These are phyloP conservation scores for Trametes villosa DNA, from an alignment of 768 basidiomycete genomes.

Conservation along the genomic window DNA sequence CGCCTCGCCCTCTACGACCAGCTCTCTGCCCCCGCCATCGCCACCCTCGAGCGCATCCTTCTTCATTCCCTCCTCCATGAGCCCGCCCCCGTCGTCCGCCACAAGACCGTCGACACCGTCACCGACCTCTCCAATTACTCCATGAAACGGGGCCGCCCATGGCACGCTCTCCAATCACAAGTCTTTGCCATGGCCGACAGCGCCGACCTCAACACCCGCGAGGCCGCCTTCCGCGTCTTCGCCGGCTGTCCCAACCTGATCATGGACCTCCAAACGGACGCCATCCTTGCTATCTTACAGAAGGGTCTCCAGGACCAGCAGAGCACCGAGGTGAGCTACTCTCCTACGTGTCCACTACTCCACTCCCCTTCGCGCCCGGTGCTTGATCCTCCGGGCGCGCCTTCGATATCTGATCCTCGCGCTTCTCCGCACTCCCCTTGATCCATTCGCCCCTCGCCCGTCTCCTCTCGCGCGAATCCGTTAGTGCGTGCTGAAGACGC, in stretches of 20 bases:
- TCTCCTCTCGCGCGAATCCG: too few species aligned
- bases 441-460: too few species aligned
- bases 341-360: too few species aligned
- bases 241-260: slow-evolving; percentile 76
- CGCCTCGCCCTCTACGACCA: slow-evolving; percentile 70
- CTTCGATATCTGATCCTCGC: background rate
- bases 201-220: slow-evolving; percentile 33
- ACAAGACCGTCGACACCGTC: slow-evolving; percentile 75
- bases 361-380: background rate
- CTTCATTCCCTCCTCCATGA: slow-evolving; percentile 73
- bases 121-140: slow-evolving; percentile 77
- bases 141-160: slow-evolving; percentile 76
- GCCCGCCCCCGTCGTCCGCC: slow-evolving; percentile 57
- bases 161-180: slow-evolving; percentile 80
- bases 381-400: background rate
- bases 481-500: too few species aligned
- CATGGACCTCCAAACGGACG: slow-evolving; percentile 74
- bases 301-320: slow-evolving; percentile 69
- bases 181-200: slow-evolving; percentile 66
- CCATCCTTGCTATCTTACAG: slow-evolving; percentile 67
- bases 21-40: slow-evolving; percentile 65
- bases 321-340: slow-evolving; percentile 61
- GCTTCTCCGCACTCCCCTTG: too few species aligned
- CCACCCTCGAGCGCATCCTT: slow-evolving; percentile 71
- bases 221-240: slow-evolving; percentile 67